A percentile compares a stretch with the other conserved stretches of the same genome.
phyloP scores from a whole-genome alignment of 306 rosid species.

The peach (Prunus persica) region Prunus_persica_NCBIv2 NC_034016.1:14924501-14925000 shows the following conservation, averaged over 20 bases:
- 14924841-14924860: slow-evolving; percentile 80
- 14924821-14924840: slow-evolving; percentile 67
- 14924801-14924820: slow-evolving; percentile 67
- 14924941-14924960: slow-evolving; percentile 54
- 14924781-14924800: slow-evolving; percentile 72
- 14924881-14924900: slow-evolving; percentile 41
- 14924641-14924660: slow-evolving; percentile 36
- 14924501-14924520: slow-evolving; percentile 48
- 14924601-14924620: slow-evolving; percentile 40
- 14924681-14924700: slow-evolving; percentile 85
- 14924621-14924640: slow-evolving; percentile 61
- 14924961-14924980: slow-evolving; percentile 40
- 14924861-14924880: slow-evolving; percentile 57
- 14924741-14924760: slow-evolving; percentile 59
- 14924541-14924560: slow-evolving; percentile 55
- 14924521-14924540: slow-evolving; percentile 54
- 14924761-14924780: slow-evolving; percentile 51
- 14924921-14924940: slow-evolving; percentile 48
- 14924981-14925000: slow-evolving; percentile 36
- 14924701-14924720: slow-evolving; percentile 89
- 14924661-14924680: slow-evolving; percentile 55
- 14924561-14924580: slow-evolving; percentile 29
- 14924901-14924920: slow-evolving; percentile 50
- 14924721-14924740: slow-evolving; percentile 69
- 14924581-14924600: slow-evolving; percentile 33